Percentiles rank a stretch among this genome's conserved stretches.
Conservation (phyloP, 1,139 yeast genomes). For the Waltiozyma sp. region DNA sequence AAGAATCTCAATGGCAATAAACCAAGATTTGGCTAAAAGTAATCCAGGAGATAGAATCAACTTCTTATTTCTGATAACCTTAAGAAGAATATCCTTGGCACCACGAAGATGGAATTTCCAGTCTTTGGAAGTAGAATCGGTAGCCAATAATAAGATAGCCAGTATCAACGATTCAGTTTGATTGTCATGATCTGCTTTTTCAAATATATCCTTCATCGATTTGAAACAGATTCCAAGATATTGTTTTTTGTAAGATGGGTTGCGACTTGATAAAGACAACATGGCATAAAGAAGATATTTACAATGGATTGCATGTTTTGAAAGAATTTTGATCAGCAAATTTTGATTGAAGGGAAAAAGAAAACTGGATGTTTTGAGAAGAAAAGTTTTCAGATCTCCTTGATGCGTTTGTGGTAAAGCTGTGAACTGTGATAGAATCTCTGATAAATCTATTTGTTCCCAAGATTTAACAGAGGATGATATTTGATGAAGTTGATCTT, state of each 20-base stretch:
- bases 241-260: conserved; percentile 11
- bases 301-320: background rate
- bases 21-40: conserved; percentile 51
- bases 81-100: conserved; percentile 48
- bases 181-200: conserved; percentile 19
- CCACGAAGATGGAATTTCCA: conserved; percentile 61
- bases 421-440: background rate
- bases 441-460: background rate
- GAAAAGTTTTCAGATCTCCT: background rate
- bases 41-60: conserved; percentile 24
- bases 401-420: background rate
- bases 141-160: conserved; percentile 47
- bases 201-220: conserved; percentile 30
- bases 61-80: conserved; percentile 24
- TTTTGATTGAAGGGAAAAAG: background rate
- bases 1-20: conserved; percentile 45
- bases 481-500: no score
- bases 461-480: background rate
- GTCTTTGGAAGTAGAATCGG: conserved; percentile 47
- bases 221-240: conserved; percentile 44
- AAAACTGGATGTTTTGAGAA: background rate
- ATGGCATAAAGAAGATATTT: background rate
- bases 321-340: background rate
- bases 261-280: background rate
- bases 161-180: conserved; percentile 46